These are phyloP conservation scores for Chrysanthemum lavandulifolium DNA, from an alignment of 129 eudicot species.

Conservation along the genomic window DNA sequence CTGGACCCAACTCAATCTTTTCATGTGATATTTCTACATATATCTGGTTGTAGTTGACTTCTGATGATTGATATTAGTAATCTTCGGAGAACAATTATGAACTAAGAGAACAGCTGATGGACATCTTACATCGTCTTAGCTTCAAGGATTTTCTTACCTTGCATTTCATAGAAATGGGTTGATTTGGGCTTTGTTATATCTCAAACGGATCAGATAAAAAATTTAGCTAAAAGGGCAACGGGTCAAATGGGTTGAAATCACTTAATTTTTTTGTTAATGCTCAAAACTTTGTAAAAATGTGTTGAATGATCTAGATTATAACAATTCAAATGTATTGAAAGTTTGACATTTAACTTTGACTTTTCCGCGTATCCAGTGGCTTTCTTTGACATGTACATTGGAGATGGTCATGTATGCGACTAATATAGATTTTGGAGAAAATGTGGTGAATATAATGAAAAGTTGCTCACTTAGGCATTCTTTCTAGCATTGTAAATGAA, in stretches of 20 bases:
- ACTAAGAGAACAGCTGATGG: slow-evolving; percentile 82
- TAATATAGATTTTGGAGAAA: slow-evolving; percentile 64
- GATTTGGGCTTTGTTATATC: too few species aligned
- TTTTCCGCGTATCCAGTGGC: slow-evolving; percentile 58
- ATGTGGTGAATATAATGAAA: slow-evolving; percentile 67
- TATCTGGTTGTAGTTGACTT: slow-evolving; percentile 11
- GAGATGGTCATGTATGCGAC: slow-evolving; percentile 36
- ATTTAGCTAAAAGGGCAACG: too few species aligned
- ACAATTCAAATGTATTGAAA: not conserved
- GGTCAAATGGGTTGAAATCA: too few species aligned
- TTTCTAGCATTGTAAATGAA: too few species aligned
- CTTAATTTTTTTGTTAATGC: too few species aligned
- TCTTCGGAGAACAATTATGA: slow-evolving; percentile 86
- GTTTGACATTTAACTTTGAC: not conserved
- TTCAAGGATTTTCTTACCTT: not conserved
- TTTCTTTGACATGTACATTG: not conserved
- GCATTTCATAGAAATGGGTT: too few species aligned
- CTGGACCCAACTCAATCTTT: too few species aligned
- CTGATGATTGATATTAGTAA: slow-evolving; percentile 8
- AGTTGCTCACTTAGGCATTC: too few species aligned
- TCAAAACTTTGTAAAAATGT: too few species aligned
- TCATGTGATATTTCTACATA: not conserved
- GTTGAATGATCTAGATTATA: too few species aligned
- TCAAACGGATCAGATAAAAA: too few species aligned
- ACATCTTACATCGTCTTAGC: slow-evolving; percentile 30